Evolutionary conservation across 805 yeast genomes (phyloP).

Genomic region (Clavispora santaluciae): DNA sequence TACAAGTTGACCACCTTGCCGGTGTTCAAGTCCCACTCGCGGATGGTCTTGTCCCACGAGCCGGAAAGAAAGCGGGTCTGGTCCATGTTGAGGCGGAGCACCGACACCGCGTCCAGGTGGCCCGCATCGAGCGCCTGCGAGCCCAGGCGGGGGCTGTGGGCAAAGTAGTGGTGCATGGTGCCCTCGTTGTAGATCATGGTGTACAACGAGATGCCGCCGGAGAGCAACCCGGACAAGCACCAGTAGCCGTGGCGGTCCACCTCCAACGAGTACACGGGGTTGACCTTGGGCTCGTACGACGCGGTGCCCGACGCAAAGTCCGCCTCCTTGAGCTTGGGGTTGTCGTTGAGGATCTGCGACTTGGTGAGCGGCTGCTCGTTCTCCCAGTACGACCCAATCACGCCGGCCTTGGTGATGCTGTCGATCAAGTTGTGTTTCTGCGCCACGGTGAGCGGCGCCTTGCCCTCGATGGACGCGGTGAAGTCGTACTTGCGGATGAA

Average conservation of each 20-base stretch:
- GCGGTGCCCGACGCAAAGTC: slow-evolving; percentile 35
- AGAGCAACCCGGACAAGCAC: slow-evolving; percentile 73
- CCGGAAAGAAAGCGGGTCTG: slow-evolving; percentile 74
- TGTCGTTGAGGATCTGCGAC: slow-evolving; percentile 33
- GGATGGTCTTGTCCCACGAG: slow-evolving; percentile 80
- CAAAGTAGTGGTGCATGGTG: slow-evolving; percentile 66
- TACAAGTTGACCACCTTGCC: slow-evolving; percentile 53
- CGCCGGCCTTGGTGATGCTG: slow-evolving; percentile 79
- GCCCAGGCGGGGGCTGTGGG: slow-evolving; percentile 24
- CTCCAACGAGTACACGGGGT: slow-evolving; percentile 86
- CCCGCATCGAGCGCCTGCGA: slow-evolving; percentile 18
- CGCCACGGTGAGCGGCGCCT: slow-evolving; percentile 79
- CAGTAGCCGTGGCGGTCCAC: slow-evolving; percentile 80
- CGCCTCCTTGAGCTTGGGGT: slow-evolving; percentile 33
- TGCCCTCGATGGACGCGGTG: slow-evolving; percentile 79
- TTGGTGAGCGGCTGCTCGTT: slow-evolving; percentile 79
- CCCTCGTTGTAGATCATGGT: slow-evolving; percentile 84
- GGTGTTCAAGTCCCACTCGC: slow-evolving; percentile 81
- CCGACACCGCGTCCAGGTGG: slow-evolving; percentile 77
- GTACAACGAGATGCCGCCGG: slow-evolving; percentile 85
- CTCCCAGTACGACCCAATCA: slow-evolving; percentile 85
- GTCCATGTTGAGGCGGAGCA: slow-evolving; percentile 53
- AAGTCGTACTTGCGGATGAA: slow-evolving; percentile 87
- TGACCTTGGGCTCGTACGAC: slow-evolving; percentile 54
- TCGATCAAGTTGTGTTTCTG: slow-evolving; percentile 89